Conservation (phyloP, 176 grass and related monocot genomes). For the Ananas comosus region DNA sequence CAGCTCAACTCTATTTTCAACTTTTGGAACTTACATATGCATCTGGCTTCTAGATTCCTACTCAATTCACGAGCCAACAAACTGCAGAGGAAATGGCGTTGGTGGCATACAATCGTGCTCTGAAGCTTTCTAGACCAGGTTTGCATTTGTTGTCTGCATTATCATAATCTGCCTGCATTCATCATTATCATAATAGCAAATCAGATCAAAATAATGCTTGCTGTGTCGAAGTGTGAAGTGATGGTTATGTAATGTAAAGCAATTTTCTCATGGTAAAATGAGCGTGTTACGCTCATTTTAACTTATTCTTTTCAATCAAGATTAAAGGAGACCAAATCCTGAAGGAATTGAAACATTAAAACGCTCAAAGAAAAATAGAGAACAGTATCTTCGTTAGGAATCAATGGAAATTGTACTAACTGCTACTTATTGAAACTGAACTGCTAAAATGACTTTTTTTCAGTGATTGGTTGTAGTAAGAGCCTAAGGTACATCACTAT, state of each 20-base stretch:
- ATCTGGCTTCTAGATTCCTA: conserved; percentile 46
- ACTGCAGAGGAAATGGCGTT: conserved; percentile 81
- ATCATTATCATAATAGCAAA: no score
- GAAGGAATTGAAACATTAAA: no score
- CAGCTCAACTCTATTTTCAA: neutral
- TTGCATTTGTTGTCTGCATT: neutral
- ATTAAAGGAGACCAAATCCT: no score
- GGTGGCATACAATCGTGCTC: conserved; percentile 62
- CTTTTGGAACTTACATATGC: neutral
- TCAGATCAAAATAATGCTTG: neutral
- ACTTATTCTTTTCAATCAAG: no score
- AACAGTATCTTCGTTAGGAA: no score
- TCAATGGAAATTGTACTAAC: no score
- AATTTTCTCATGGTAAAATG: neutral
- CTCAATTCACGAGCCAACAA: conserved; percentile 70
- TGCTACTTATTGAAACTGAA: no score
- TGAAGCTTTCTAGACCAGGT: conserved; percentile 91
- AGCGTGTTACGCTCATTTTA: no score
- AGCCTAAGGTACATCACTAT: no score
- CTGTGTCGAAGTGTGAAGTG: neutral
- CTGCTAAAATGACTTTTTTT: no score
- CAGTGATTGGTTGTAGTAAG: no score
- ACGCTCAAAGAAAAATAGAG: no score
- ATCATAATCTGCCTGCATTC: neutral
- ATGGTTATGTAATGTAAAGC: neutral